A percentile compares a stretch with the other conserved stretches of the same genome.
Evolutionary conservation across 2,329 filamentous ascomycete genomes (phyloP).

Genomic region (Aspergillus hiratsukae): DNA sequence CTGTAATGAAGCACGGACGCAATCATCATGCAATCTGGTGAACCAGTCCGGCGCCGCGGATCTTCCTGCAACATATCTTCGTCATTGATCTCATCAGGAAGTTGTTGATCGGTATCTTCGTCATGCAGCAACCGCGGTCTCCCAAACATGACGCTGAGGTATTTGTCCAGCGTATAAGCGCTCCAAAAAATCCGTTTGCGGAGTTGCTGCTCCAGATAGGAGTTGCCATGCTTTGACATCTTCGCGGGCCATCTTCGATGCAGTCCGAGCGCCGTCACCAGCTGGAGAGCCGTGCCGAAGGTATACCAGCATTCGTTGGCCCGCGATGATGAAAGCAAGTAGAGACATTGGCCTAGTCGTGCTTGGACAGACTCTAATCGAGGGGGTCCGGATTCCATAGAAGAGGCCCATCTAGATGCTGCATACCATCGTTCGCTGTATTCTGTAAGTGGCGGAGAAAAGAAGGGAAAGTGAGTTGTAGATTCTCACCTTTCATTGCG

Average conservation of each 20-base stretch:
- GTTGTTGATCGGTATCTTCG: slow-evolving; percentile 59
- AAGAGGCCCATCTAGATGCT: slow-evolving; percentile 34
- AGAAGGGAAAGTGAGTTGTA: background rate
- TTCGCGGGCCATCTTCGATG: slow-evolving; percentile 31
- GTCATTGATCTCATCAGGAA: slow-evolving; percentile 55
- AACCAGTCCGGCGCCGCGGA: slow-evolving; percentile 28
- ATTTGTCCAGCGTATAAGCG: slow-evolving; percentile 59
- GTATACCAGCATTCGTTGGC: slow-evolving; percentile 60
- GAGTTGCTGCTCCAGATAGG: slow-evolving; percentile 45
- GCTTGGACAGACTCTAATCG: slow-evolving; percentile 56
- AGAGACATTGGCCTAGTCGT: slow-evolving; percentile 54
- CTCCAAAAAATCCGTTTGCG: slow-evolving; percentile 60
- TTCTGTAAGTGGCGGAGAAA: background rate
- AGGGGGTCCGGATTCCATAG: slow-evolving; percentile 50
- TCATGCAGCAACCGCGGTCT: slow-evolving; percentile 59
- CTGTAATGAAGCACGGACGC: slow-evolving; percentile 37
- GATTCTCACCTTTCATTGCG: slow-evolving; percentile 26
- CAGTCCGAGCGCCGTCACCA: slow-evolving; percentile 45
- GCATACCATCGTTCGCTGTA: slow-evolving; percentile 36
- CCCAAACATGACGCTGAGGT: slow-evolving; percentile 60
- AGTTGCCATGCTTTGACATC: slow-evolving; percentile 24
- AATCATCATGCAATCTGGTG: slow-evolving; percentile 38
- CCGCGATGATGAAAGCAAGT: slow-evolving; percentile 55
- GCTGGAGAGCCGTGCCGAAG: slow-evolving; percentile 54
- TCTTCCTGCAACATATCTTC: slow-evolving; percentile 50